Base-by-base conservation (phyloP, 2,329 filamentous ascomycete genomes). In the Colletotrichum truncatum region DNA sequence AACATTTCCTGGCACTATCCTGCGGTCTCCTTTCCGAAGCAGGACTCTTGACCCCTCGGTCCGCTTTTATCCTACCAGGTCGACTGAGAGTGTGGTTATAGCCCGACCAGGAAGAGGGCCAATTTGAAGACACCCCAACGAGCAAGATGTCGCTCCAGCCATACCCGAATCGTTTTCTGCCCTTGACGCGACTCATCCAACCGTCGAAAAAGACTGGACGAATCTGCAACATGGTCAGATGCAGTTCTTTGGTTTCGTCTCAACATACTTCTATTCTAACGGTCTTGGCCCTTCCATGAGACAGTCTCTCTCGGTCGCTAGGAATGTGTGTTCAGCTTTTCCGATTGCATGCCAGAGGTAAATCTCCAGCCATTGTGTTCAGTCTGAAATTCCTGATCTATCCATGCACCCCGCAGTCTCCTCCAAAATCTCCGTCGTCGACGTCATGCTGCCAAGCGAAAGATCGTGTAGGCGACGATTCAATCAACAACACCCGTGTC, bases 211-310 rank as follows among this genome's bases (percentile, higher is more conserved):
- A 54, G 51, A 63, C 49, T 51, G 43, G 63, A 63, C 58, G 63
- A 66, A 66, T 49, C 48, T 63, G 63, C 63, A 52, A 63, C 63
- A 66, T 38, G 57, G 52, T 66, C 63, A 51, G 63, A 56, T 58
- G 63, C 57, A n/a, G 63, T 62, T 52, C 43, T 14, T 63, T 36
- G 18, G 63, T 66, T 66, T 66, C 63, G 63, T 66, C 63, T 66
- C 43, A 63, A 49, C 49, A 49, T 56, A 10, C 32, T 59, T 38
- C 57, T 36, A 55, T 55, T 48, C 51, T 23, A 38, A 49, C 43
- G 14, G 41, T 54, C 56, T 51, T 55, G 43, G 57, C 57, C 32
- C 34, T 63, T 38, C 18, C 51, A 30, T 38, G 41, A 63, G 49
- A 51, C 63, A 63, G 41, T 48, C 21, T 57, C 41, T 16, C 57